Percentiles rank a stretch among this genome's conserved stretches.
phyloP scores from a whole-genome alignment of 2,329 filamentous ascomycete species.

The Penicillium brasilianum region DNA sequence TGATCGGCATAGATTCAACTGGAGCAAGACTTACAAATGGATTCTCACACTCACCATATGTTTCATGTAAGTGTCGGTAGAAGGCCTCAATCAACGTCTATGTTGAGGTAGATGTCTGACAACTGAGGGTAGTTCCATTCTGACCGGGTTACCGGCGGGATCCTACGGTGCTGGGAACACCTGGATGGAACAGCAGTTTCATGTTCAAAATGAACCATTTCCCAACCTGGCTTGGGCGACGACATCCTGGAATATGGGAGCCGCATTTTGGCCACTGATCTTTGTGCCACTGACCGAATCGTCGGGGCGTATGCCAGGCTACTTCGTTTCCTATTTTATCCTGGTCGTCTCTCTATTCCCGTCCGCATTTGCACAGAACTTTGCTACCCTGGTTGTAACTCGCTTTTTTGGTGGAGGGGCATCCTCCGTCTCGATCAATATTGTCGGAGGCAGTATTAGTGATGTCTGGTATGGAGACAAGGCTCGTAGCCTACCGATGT shows the following conservation, averaged over 20 bases:
- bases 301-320: slow-evolving; percentile 52
- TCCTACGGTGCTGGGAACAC: slow-evolving; percentile 45
- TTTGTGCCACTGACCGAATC: slow-evolving; percentile 48
- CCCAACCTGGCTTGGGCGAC: slow-evolving; percentile 44
- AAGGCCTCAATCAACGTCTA: no score
- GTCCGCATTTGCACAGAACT: slow-evolving; percentile 52
- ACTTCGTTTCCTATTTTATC: slow-evolving; percentile 49
- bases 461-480: slow-evolving; percentile 46
- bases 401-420: slow-evolving; percentile 53
- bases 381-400: slow-evolving; percentile 51
- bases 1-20: slow-evolving; percentile 36
- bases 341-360: slow-evolving; percentile 50
- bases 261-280: slow-evolving; percentile 45
- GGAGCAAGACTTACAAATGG: slow-evolving; percentile 49
- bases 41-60: slow-evolving; percentile 49
- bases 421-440: slow-evolving; percentile 51
- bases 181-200: slow-evolving; percentile 38
- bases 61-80: slow-evolving; percentile 40
- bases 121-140: slow-evolving; percentile 38
- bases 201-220: slow-evolving; percentile 42
- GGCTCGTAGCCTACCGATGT: slow-evolving; percentile 50
- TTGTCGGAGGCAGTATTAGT: slow-evolving; percentile 43
- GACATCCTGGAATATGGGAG: slow-evolving; percentile 45
- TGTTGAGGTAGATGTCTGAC: not conserved
- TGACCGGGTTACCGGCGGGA: slow-evolving; percentile 49